Evolutionary conservation across 257 asterid genomes (phyloP).

Genomic region (Lycium barbarum): DNA sequence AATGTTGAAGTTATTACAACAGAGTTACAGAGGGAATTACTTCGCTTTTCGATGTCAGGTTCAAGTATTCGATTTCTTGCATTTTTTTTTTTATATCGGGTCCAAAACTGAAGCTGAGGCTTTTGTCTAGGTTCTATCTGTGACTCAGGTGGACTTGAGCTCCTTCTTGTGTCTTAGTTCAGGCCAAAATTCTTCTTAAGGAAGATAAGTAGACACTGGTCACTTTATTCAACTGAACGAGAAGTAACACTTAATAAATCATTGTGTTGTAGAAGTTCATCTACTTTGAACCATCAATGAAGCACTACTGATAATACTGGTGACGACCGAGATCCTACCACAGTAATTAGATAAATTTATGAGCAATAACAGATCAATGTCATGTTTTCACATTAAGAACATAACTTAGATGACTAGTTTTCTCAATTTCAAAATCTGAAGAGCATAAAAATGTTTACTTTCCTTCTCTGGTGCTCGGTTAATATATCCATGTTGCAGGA

Average conservation of each 20-base stretch:
- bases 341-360: not conserved
- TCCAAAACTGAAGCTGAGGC: not conserved
- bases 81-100: not conserved
- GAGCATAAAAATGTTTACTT: no score
- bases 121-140: not conserved
- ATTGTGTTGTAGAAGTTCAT: not conserved
- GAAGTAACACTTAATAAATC: not conserved
- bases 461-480: no score
- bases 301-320: not conserved
- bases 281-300: not conserved
- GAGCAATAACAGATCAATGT: not conserved
- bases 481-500: no score
- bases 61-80: not conserved
- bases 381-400: not conserved
- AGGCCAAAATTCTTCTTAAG: no score
- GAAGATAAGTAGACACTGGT: no score
- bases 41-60: not conserved
- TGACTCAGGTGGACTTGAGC: not conserved
- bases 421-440: not conserved
- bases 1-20: not conserved
- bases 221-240: not conserved
- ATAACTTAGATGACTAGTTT: not conserved
- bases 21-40: not conserved
- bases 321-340: not conserved
- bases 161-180: no score